Percentiles rank a stretch among this genome's conserved stretches.
Evolutionary conservation across 768 basidiomycete genomes (phyloP).

Genomic region (Rhizopogon salebrosus): DNA sequence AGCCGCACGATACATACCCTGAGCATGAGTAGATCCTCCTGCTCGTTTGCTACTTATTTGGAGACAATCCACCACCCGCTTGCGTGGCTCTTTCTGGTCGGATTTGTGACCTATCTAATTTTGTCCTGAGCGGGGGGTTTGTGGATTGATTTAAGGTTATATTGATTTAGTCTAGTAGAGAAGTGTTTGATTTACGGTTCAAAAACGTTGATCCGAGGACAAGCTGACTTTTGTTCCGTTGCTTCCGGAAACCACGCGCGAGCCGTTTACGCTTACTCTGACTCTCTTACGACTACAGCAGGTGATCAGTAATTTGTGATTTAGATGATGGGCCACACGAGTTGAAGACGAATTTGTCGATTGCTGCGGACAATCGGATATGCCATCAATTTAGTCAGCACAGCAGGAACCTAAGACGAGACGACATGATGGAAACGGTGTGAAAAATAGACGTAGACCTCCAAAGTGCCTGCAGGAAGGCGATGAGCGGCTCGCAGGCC

Average conservation of each 20-base stretch:
- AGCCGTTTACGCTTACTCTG: background rate
- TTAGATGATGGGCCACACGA: slow-evolving; percentile 1
- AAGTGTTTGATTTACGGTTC: slow-evolving; percentile 1
- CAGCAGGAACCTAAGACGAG: slow-evolving; percentile 15
- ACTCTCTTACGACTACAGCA: background rate
- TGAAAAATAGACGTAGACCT: slow-evolving; percentile 11
- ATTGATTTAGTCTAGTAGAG: background rate
- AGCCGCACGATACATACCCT: no score
- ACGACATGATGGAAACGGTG: slow-evolving; percentile 16
- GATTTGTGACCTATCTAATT: background rate
- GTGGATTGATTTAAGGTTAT: background rate
- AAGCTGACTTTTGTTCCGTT: slow-evolving; percentile 19
- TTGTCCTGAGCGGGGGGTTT: background rate
- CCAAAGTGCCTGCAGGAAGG: background rate
- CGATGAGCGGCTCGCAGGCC: slow-evolving; percentile 1
- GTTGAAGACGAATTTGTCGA: slow-evolving; percentile 18
- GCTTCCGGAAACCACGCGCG: slow-evolving; percentile 15
- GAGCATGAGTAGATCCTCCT: no score
- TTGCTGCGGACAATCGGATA: slow-evolving; percentile 10
- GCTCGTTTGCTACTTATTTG: no score
- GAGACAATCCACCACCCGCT: no score
- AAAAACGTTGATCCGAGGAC: slow-evolving; percentile 26
- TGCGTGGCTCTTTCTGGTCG: background rate
- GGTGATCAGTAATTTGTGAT: background rate
- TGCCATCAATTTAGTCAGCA: slow-evolving; percentile 27